Percentiles rank a stretch among this genome's conserved stretches.
Conservation (phyloP, 2,329 filamentous ascomycete species). For the Monilinia vaccinii-corymbosi region DNA sequence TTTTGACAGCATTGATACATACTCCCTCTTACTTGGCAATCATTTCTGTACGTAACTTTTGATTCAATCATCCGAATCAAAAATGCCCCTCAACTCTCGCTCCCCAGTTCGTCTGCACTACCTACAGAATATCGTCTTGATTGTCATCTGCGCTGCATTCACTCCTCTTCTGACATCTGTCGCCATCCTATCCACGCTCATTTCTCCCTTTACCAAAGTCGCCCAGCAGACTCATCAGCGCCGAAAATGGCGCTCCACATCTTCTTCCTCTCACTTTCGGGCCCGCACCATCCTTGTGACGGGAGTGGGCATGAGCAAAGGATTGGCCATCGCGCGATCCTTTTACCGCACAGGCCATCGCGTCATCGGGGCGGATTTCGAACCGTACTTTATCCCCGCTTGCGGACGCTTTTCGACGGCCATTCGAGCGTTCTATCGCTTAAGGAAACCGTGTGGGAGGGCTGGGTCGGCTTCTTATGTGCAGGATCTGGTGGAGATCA, state of each 20-base stretch:
- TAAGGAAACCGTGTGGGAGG: slow-evolving; percentile 16
- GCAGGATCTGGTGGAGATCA: slow-evolving; percentile 46
- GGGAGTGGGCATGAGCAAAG: slow-evolving; percentile 64
- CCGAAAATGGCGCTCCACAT: slow-evolving; percentile 16
- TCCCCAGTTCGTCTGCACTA: slow-evolving; percentile 31
- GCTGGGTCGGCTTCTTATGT: slow-evolving; percentile 40
- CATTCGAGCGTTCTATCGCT: slow-evolving; percentile 45
- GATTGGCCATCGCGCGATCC: slow-evolving; percentile 54
- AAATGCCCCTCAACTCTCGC: slow-evolving; percentile 5
- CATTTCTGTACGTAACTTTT: no score
- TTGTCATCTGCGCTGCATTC: slow-evolving; percentile 24
- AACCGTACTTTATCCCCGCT: slow-evolving; percentile 37
- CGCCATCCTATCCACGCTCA: slow-evolving; percentile 11
- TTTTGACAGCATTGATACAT: no score
- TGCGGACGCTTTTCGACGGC: slow-evolving; percentile 50
- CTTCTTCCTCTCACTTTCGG: slow-evolving; percentile 10
- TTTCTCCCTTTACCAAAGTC: slow-evolving; percentile 14
- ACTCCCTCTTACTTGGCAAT: no score
- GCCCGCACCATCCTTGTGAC: slow-evolving; percentile 55
- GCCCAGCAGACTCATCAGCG: slow-evolving; percentile 13
- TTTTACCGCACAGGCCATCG: slow-evolving; percentile 56
- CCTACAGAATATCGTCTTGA: slow-evolving; percentile 39
- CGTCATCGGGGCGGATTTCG: slow-evolving; percentile 64
- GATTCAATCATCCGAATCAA: not conserved
- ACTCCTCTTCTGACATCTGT: slow-evolving; percentile 21